Conservation (phyloP, 176 grass and related monocot species). For the Panicum miliaceum region DNA sequence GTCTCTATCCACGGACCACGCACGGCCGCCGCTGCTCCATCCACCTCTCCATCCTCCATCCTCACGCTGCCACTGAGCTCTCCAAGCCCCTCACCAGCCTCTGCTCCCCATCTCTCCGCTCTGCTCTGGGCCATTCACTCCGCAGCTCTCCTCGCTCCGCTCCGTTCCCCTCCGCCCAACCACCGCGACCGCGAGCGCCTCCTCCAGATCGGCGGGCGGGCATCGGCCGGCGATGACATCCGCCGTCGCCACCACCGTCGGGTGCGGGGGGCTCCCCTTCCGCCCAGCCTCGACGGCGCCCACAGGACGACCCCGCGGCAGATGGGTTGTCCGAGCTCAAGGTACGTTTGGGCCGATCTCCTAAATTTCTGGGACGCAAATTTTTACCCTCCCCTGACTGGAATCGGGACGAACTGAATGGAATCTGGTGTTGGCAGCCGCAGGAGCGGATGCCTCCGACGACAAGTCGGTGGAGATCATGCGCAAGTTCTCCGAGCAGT, state of each 20-base stretch:
- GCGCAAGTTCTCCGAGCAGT: conserved; percentile 99
- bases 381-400: not conserved
- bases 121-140: not conserved
- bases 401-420: not conserved
- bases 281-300: not conserved
- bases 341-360: conserved; percentile 8
- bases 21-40: conserved; percentile 3
- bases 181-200: not conserved
- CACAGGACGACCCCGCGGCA: not conserved
- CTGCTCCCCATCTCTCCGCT: not conserved
- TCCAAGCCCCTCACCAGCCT: not conserved
- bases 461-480: conserved; percentile 94
- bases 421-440: not conserved
- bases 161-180: conserved; percentile 8
- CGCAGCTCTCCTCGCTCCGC: conserved; percentile 4
- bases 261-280: conserved; percentile 20
- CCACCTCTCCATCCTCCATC: conserved; percentile 7
- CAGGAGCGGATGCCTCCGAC: conserved; percentile 51
- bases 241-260: conserved; percentile 20
- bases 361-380: not conserved
- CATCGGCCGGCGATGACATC: conserved; percentile 34
- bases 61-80: conserved; percentile 16
- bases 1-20: not conserved
- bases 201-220: conserved; percentile 24
- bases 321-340: conserved; percentile 48